Evolutionary conservation across 2,329 filamentous ascomycete genomes (phyloP).

Genomic region (Paecilomyces variotii): DNA sequence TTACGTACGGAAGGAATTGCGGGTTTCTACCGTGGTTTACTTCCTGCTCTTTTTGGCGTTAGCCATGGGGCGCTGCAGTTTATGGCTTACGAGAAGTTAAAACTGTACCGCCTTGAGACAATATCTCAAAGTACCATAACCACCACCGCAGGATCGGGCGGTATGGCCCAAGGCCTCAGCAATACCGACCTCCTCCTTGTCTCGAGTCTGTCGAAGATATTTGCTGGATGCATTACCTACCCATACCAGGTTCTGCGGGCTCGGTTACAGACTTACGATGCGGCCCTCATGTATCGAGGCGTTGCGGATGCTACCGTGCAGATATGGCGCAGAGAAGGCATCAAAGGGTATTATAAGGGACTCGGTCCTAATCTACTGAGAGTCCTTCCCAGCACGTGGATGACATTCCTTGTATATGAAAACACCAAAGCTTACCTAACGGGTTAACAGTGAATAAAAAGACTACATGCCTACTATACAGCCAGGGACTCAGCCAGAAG

Average conservation of each 20-base stretch:
- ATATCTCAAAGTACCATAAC: constrained; percentile 12
- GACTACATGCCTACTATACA: neutral
- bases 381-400: constrained; percentile 89
- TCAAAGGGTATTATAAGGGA: constrained; percentile 83
- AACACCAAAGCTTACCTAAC: constrained; percentile 72
- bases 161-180: constrained; percentile 40
- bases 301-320: constrained; percentile 63
- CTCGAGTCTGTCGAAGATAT: constrained; percentile 73
- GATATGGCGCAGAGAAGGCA: constrained; percentile 72
- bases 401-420: constrained; percentile 95
- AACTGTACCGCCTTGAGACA: constrained; percentile 50
- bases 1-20: constrained; percentile 61
- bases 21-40: constrained; percentile 82
- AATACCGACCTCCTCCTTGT: constrained; percentile 74
- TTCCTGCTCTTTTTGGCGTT: constrained; percentile 76
- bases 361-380: constrained; percentile 81
- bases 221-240: constrained; percentile 85
- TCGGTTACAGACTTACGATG: constrained; percentile 81
- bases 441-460: constrained; percentile 20
- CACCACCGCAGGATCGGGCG: constrained; percentile 19
- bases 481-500: neutral
- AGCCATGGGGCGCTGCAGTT: constrained; percentile 93
- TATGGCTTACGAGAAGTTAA: constrained; percentile 78
- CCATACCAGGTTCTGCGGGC: constrained; percentile 90
- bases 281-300: constrained; percentile 63